Evolutionary conservation across 306 rosid genomes (phyloP), one percentile per base, ranked within the genome.

Genomic region (Lathyrus oleraceus): DNA sequence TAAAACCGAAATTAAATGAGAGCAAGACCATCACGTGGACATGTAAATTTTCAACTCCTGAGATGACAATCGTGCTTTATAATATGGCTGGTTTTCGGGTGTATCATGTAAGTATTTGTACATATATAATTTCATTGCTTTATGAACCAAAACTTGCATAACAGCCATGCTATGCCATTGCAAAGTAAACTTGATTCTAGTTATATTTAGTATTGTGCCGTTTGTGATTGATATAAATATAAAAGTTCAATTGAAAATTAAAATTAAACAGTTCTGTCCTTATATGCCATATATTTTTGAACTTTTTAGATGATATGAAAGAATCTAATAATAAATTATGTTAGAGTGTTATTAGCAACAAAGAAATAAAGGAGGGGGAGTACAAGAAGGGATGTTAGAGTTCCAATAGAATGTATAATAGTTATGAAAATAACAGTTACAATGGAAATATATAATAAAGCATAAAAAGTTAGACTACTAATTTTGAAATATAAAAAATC

Each of bases 1-100:
- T 69, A 65, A 95, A 87, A 82, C 85, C 84, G 20, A 80, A 84
- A 66, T 76, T 84, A 43, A 81, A 57, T n/a, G 84, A 86, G 67
- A 70, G 65, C 81, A 87, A 86, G 75, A 44, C 84, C 61, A 81
- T 91, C 75, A 70, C 77, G 71, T 95, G 99, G 99, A 87, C 91
- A 16, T 91, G 91, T 81, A 86, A 88, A 17, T 76, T 91, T 32
- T 86, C 92, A 48, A 88, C 88, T 76, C 97, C 99, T 53, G 78
- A 91, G 77, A 79, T 86, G 81, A 87, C 95, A 72, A 58, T 91
- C 76, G 69, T 83, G 66, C 82, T 95, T 78, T 84, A 63, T 65
- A 69, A 81, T 75, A 58, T 83, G 84, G 78, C 74, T 73, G 96
- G 85, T 79, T 67, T 80, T 59, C 92, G 88, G 8, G 36, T 89